Base-by-base conservation (phyloP, 2,329 filamentous ascomycete genomes). In the Penicillium sp. region DNA sequence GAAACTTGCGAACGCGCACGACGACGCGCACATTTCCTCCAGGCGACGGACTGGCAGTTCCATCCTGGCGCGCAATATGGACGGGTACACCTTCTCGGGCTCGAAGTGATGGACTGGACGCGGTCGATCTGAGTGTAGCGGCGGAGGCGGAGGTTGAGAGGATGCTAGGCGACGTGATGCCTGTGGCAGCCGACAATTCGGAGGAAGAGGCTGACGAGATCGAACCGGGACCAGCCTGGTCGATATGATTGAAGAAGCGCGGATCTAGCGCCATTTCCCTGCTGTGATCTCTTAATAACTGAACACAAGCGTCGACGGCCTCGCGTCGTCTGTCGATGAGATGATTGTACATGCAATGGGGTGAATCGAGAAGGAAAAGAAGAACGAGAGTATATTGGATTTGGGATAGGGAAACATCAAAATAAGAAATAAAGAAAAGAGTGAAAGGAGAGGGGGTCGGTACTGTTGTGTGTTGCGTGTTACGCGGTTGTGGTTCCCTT, bases 21-120 rank as follows among this genome's bases (percentile, higher is more conserved):
- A 93, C 90, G 24, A 94, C 90, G 65, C 86, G 83, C 55, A 94
- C 90, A 74, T 94, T 94, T 53, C 89, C 89, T 58, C 86, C 88
- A 3, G 59, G 81, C 71, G 67, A 86, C 80, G 79, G 82, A 49
- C 69, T 82, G 7, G 67, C 54, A 33, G 68, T 60, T 46, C 67
- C 68, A 66, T 71, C 70, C 77, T 81, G 63, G 78, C 77, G 65
- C 80, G 42, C 78, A 55, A 67, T 50, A 16, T 82, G 73, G 23
- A 85, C 81, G 34, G 86, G 74, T n/a, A 83, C 83, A 47, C 84
- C 84, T 77, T 91, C 88, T 69, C 86, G 84, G 34, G 88, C 88
- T 57, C 90, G 84, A 66, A 93, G 77, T 23, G 89, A 92, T 31
- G 90, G 90, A 54, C 88, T 92, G 51, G 90, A 92, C 45, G 90